A percentile compares a stretch with the other conserved stretches of the same genome.
These are phyloP conservation scores for Cercospora beticola DNA, from an alignment of 2,329 filamentous ascomycete genomes.

Conservation along the genomic window DNA sequence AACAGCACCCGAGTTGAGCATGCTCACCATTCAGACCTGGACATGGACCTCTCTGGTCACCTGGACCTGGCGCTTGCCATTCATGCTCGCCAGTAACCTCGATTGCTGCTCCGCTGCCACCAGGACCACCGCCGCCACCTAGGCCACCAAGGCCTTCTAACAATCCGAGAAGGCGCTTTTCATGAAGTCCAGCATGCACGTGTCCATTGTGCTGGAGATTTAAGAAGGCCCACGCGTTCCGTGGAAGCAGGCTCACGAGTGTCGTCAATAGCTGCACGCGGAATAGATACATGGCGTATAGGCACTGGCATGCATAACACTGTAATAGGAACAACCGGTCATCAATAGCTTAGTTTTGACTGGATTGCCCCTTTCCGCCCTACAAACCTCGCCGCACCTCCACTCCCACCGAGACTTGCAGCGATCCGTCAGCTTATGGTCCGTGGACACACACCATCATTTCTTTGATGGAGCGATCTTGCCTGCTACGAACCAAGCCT, in stretches of 20 bases:
- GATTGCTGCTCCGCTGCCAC: constrained; percentile 1
- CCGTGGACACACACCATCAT: constrained; percentile 9
- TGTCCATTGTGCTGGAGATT: constrained; percentile 1
- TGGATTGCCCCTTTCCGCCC: constrained; percentile 12
- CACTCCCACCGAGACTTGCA: background rate
- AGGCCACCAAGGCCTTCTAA: background rate
- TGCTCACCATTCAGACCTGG: constrained; percentile 11
- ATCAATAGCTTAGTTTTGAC: constrained; percentile 16
- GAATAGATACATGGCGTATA: constrained; percentile 15
- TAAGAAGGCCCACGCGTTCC: constrained; percentile 8
- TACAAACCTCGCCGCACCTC: background rate
- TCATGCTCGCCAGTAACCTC: constrained; percentile 11
- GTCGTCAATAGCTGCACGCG: background rate
- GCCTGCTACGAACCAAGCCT: background rate
- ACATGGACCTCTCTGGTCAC: constrained; percentile 22
- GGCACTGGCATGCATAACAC: background rate
- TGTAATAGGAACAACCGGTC: constrained; percentile 10
- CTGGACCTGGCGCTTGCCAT: constrained; percentile 16
- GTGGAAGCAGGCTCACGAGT: background rate
- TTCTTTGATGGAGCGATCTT: background rate
- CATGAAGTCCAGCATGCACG: background rate
- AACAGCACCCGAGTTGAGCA: no score
- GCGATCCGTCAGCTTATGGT: background rate
- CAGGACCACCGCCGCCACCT: background rate
- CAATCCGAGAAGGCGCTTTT: constrained; percentile 9